Evolutionary conservation across 768 basidiomycete genomes (phyloP).

Genomic region (Suillus discolor): DNA sequence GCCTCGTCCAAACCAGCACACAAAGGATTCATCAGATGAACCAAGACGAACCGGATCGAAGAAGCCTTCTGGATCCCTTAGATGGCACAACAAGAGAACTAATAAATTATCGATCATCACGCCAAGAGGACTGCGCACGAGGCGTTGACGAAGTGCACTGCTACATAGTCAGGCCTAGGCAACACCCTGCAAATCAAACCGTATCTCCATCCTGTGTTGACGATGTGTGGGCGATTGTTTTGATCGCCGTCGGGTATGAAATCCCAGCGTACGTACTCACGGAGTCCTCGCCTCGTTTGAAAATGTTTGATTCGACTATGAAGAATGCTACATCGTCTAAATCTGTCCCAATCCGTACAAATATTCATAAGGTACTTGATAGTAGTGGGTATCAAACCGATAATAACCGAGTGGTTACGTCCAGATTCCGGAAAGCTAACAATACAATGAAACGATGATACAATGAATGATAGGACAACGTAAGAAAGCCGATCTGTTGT

Average conservation of each 20-base stretch:
- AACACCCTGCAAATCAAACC: not conserved
- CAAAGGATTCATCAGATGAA: slow-evolving; percentile 15
- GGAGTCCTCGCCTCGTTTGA: not conserved
- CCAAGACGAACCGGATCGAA: slow-evolving; percentile 30
- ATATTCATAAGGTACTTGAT: slow-evolving; percentile 22
- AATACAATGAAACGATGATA: slow-evolving; percentile 27
- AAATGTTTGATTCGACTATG: not conserved
- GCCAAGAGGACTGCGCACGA: not conserved
- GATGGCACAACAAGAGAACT: not conserved
- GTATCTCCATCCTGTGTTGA: not conserved
- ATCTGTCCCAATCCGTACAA: slow-evolving; percentile 24
- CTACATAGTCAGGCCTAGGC: not conserved
- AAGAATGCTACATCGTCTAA: slow-evolving; percentile 32
- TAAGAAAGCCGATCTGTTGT: not conserved
- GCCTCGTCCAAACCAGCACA: slow-evolving; percentile 23
- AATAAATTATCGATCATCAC: not conserved
- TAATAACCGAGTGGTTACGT: slow-evolving; percentile 2
- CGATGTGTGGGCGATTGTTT: not conserved
- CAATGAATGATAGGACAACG: slow-evolving; percentile 3
- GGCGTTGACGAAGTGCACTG: not conserved
- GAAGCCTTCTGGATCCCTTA: not conserved
- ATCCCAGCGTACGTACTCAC: not conserved
- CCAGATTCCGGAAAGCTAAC: slow-evolving; percentile 19
- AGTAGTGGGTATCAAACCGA: slow-evolving; percentile 21
- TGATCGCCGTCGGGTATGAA: not conserved